Evolutionary conservation across 148 eudicot genomes (phyloP), one percentile per base, ranked within the genome.

Genomic region (Euryodendron excelsum): DNA sequence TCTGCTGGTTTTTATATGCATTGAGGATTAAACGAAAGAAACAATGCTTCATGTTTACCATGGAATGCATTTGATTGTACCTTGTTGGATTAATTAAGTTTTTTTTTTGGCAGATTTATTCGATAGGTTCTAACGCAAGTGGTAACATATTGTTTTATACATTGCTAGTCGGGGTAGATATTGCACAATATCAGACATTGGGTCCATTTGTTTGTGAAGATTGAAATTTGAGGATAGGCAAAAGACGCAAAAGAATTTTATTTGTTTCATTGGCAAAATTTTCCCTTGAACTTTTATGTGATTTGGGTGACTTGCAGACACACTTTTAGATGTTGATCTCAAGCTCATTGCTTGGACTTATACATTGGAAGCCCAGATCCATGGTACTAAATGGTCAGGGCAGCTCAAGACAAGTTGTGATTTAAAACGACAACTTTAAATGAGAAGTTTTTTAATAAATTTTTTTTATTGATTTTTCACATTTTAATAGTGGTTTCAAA

Each of bases 321-420:
- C 98, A n/a, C n/a, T 96, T 76, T 93, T 97, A 8, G 99, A 95
- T 83, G 94, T 96, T 33, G 99, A 96, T 88, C 83, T 96, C 66
- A 96, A 93, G 89, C 97, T 96, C 55, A 91, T 96, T 89, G 98
- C 99, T 60, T 80, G 93, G 74, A 93, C 99, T 23, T 88, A 96
- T 79, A 90, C 93, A 53, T 82, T 96, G 84, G 98, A 96, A 79
- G 87, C 94, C 52, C 98, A 93, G 68, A 79, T 88, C 68, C 97
- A 91, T 83, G 99, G 99, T 48, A 91, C 90, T 68, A 85, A 80
- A 76, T n/a, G n/a, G n/a, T n/a, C n/a, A n/a, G n/a, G n/a, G n/a
- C n/a, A n/a, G n/a, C n/a, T n/a, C n/a, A n/a, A n/a, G n/a, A n/a
- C n/a, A n/a, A n/a, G n/a, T n/a, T n/a, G n/a, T n/a, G n/a, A n/a